A percentile compares a stretch with the other conserved stretches of the same genome.
Conservation (phyloP, 1,284 basidiomycete genomes). For the Rhodotorula sp. region DNA sequence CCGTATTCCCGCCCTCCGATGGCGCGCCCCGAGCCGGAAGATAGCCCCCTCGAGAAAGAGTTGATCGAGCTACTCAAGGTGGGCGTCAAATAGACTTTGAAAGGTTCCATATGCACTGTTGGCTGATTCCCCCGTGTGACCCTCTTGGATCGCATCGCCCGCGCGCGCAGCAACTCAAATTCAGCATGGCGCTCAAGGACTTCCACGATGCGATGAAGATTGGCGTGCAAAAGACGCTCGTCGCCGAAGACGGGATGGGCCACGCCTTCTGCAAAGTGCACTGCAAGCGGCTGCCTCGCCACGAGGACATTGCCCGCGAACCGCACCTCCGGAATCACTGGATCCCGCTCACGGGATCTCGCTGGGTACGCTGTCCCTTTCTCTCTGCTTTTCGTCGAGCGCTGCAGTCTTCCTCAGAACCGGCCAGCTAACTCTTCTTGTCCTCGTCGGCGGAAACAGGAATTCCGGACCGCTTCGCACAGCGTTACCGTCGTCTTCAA, state of each 20-base stretch:
- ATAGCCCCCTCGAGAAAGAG: slow-evolving; percentile 31
- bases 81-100: not conserved
- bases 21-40: not conserved
- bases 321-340: slow-evolving; percentile 30
- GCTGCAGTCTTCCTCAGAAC: too few species aligned
- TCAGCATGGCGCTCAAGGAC: slow-evolving; percentile 35
- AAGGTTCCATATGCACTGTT: accelerated
- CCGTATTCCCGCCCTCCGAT: not conserved
- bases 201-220: slow-evolving; percentile 30
- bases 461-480: slow-evolving; percentile 31
- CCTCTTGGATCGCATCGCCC: too few species aligned
- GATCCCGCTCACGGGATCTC: slow-evolving; percentile 28
- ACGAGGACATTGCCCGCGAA: slow-evolving; percentile 18
- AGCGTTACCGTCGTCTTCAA: slow-evolving; percentile 36
- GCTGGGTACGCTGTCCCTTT: slow-evolving; percentile 13
- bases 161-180: slow-evolving; percentile 24
- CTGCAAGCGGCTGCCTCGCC: slow-evolving; percentile 32
- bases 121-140: not conserved
- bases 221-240: slow-evolving; percentile 34
- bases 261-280: slow-evolving; percentile 37
- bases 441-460: not conserved
- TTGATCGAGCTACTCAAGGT: slow-evolving; percentile 35
- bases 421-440: not conserved
- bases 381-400: not conserved
- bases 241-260: slow-evolving; percentile 33